Evolutionary conservation across 1,139 yeast species (phyloP).

Genomic region (Suhomyces anneliseae): DNA sequence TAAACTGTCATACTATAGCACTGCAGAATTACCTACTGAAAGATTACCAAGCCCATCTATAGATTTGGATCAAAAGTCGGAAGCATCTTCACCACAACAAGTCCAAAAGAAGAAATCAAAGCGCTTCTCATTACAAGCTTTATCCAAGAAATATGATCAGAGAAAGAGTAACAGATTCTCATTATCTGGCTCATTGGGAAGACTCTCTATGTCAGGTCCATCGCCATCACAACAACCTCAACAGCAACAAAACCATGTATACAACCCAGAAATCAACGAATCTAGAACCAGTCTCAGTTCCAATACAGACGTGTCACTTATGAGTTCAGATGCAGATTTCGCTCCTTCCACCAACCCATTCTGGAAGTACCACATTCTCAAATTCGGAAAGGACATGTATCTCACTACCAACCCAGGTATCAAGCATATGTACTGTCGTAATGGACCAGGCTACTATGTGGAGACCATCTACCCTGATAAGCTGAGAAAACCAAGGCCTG

Average conservation of each 20-base stretch:
- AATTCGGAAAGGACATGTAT: constrained; percentile 50
- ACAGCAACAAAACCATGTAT: neutral
- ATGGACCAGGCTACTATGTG: constrained; percentile 58
- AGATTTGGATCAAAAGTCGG: constrained; percentile 5
- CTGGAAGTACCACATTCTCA: constrained; percentile 63
- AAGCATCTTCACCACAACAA: neutral
- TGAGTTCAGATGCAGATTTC: constrained; percentile 12
- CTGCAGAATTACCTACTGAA: constrained; percentile 12
- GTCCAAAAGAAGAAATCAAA: constrained; percentile 10
- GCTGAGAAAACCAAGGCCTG: constrained; percentile 11
- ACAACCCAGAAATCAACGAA: constrained; percentile 2
- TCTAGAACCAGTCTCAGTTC: constrained; percentile 13
- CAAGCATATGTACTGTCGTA: constrained; percentile 53
- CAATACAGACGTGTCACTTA: constrained; percentile 7
- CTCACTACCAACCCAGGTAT: constrained; percentile 60
- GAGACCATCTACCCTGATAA: constrained; percentile 29
- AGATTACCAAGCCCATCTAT: constrained; percentile 18
- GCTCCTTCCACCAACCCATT: constrained; percentile 30
- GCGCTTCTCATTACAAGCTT: constrained; percentile 13
- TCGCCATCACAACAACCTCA: neutral
- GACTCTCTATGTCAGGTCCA: constrained; percentile 7
- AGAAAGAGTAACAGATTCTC: constrained; percentile 9
- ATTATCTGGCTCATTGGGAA: constrained; percentile 10
- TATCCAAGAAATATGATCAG: constrained; percentile 2
- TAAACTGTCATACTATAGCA: constrained; percentile 16